These are phyloP conservation scores for Pyrus bretschneideri DNA, from an alignment of 306 rosid species.

Conservation along the genomic window DNA sequence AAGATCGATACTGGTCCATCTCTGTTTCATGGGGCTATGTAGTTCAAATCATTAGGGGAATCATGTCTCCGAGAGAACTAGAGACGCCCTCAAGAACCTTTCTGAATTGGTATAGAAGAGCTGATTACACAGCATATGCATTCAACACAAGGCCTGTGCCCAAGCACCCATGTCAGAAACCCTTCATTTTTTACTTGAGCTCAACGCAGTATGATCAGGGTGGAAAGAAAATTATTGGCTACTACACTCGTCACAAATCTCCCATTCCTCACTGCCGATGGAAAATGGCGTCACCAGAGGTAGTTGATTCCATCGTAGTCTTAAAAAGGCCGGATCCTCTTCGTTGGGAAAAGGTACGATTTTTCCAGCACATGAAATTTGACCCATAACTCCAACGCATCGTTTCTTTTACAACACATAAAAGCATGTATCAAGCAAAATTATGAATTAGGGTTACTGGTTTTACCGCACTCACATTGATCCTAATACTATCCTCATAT, in stretches of 20 bases:
- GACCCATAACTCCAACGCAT: background rate
- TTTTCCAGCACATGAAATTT: background rate
- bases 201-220: slow-evolving; percentile 28
- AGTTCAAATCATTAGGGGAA: slow-evolving; percentile 73
- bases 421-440: background rate
- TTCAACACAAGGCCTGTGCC: slow-evolving; percentile 88
- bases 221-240: slow-evolving; percentile 29
- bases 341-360: slow-evolving; percentile 72
- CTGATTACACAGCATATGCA: slow-evolving; percentile 78
- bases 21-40: slow-evolving; percentile 83
- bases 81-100: slow-evolving; percentile 85
- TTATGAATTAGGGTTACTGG: background rate
- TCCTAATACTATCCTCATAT: background rate
- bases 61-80: slow-evolving; percentile 69
- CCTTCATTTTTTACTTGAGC: slow-evolving; percentile 51
- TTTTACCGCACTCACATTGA: background rate
- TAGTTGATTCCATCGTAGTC: slow-evolving; percentile 44
- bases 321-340: slow-evolving; percentile 58
- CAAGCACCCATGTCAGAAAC: slow-evolving; percentile 74
- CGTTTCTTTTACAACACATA: background rate
- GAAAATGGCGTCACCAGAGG: slow-evolving; percentile 61
- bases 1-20: slow-evolving; percentile 59
- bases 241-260: slow-evolving; percentile 27
- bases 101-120: slow-evolving; percentile 69
- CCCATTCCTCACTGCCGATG: slow-evolving; percentile 48